phyloP scores from a whole-genome alignment of 495 filamentous ascomycete genomes.

The Penicillium lagena region DNA sequence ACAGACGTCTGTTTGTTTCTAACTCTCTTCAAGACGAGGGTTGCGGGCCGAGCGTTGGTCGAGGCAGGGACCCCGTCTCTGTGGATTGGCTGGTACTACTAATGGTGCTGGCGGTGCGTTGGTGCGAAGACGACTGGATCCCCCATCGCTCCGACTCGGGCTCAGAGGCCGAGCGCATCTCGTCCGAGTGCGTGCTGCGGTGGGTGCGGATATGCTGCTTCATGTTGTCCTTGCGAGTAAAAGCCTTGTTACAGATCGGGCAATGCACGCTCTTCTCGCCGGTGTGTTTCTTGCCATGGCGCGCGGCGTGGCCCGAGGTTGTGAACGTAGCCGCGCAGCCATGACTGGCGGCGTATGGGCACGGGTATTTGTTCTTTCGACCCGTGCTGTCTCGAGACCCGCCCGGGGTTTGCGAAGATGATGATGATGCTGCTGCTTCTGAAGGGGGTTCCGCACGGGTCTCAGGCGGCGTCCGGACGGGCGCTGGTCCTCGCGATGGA shows the following conservation, averaged over 20 bases:
- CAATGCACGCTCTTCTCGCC: conserved; percentile 91
- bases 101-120: conserved; percentile 7
- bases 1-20: background rate
- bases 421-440: conserved; percentile 11
- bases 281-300: conserved; percentile 94
- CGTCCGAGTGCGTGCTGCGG: conserved; percentile 30
- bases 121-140: conserved; percentile 11
- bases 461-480: conserved; percentile 19
- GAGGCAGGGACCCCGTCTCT: conserved; percentile 7
- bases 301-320: conserved; percentile 92
- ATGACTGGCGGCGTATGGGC: conserved; percentile 54
- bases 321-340: conserved; percentile 81
- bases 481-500: conserved; percentile 12
- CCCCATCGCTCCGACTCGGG: conserved; percentile 21
- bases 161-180: conserved; percentile 25
- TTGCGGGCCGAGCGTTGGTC: background rate
- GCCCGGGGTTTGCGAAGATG: conserved; percentile 12
- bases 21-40: conserved; percentile 3
- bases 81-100: conserved; percentile 12
- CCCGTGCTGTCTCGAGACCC: conserved; percentile 8
- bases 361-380: conserved; percentile 50
- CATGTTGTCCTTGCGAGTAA: conserved; percentile 97
- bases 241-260: conserved; percentile 86
- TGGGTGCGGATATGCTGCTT: conserved; percentile 95
- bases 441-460: conserved; percentile 19